Percentiles rank a stretch among this genome's conserved stretches.
Evolutionary conservation across 768 basidiomycete species (phyloP).

Genomic region (Goffeauzyma gilvescens): DNA sequence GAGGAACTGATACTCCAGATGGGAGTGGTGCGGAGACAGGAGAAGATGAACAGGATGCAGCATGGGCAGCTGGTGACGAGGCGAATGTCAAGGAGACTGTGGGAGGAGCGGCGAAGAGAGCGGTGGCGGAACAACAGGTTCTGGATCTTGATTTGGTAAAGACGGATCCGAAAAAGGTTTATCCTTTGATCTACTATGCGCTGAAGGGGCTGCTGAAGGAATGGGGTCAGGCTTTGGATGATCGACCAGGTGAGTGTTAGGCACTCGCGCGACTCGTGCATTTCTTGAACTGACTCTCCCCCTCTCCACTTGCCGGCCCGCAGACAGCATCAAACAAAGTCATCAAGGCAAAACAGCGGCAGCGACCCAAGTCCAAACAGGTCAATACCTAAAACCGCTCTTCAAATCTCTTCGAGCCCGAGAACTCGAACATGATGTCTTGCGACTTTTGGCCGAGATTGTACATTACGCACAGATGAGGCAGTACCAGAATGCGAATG

Average conservation of each 20-base stretch:
- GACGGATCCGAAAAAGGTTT: conserved; percentile 80
- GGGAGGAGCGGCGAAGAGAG: conserved; percentile 10
- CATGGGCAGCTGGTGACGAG: too few species aligned
- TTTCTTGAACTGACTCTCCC: too few species aligned
- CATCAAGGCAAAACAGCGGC: conserved; percentile 85
- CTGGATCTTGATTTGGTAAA: conserved; percentile 68
- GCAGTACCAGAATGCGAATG: conserved; percentile 87
- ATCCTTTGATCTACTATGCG: conserved; percentile 91
- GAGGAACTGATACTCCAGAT: conserved; percentile 2
- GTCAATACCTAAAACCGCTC: conserved; percentile 87
- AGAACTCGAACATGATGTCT: conserved; percentile 67
- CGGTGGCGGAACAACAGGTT: conserved; percentile 35
- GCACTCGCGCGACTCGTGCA: too few species aligned
- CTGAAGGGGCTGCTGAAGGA: conserved; percentile 81
- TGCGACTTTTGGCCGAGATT: conserved; percentile 72
- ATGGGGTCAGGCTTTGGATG: conserved; percentile 90
- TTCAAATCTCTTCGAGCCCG: conserved; percentile 60
- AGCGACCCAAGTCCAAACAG: conserved; percentile 85
- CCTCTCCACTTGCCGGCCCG: too few species aligned
- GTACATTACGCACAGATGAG: conserved; percentile 91
- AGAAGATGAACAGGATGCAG: conserved; percentile 2
- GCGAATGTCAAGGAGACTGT: background rate
- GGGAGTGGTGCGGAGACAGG: conserved; percentile 4
- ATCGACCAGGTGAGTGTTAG: conserved; percentile 55
- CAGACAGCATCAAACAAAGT: conserved; percentile 69